Conservation (phyloP, 2,329 filamentous ascomycete genomes). For the Laburnicola sp. region DNA sequence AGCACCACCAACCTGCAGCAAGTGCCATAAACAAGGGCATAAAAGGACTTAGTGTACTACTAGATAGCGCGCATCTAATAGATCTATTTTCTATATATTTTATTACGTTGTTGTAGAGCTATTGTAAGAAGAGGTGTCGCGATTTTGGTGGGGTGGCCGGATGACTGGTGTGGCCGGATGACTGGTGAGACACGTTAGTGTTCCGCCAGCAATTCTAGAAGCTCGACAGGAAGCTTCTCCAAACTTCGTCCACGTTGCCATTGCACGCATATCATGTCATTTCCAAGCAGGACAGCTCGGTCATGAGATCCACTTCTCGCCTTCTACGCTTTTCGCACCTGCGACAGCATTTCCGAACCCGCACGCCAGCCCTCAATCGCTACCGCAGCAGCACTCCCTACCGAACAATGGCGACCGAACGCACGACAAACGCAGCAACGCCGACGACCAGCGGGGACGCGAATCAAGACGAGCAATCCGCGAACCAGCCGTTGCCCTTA, state of each 20-base stretch:
- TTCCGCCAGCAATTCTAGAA: slow-evolving; percentile 4
- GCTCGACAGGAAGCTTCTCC: background rate
- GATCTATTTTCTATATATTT: too few relatives aligned
- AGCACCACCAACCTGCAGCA: too few relatives aligned
- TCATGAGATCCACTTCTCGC: background rate
- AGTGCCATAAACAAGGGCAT: too few relatives aligned
- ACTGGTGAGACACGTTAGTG: too few relatives aligned
- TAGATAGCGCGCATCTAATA: too few relatives aligned
- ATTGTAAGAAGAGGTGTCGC: too few relatives aligned
- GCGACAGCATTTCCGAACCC: background rate
- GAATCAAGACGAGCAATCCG: background rate
- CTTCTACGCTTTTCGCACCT: background rate
- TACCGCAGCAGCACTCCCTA: background rate
- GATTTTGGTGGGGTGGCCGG: too few relatives aligned
- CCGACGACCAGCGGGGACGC: background rate
- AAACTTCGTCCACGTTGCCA: background rate
- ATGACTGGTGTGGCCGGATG: too few relatives aligned
- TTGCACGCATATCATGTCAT: background rate
- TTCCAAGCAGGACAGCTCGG: background rate
- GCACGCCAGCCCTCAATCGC: background rate
- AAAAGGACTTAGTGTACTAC: too few relatives aligned
- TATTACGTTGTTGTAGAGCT: too few relatives aligned
- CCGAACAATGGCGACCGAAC: background rate
- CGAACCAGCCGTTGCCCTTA: slow-evolving; percentile 12
- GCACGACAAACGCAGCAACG: background rate